Percentiles rank a stretch among this genome's conserved stretches.
phyloP scores from a whole-genome alignment of 176 grass and related monocot species.

The Zizania latifolia region DNA sequence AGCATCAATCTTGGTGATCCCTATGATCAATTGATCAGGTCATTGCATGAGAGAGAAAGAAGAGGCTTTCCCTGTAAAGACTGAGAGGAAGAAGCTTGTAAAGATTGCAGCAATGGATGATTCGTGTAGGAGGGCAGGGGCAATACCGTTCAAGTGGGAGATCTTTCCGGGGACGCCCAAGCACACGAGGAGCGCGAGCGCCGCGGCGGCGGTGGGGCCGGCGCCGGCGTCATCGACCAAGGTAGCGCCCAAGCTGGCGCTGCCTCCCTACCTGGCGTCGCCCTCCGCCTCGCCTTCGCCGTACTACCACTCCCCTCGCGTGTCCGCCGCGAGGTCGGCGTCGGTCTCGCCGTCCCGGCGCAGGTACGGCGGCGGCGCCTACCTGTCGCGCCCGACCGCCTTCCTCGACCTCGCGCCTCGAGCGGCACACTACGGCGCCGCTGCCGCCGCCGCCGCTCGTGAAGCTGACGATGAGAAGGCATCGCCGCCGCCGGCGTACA shows the following conservation, averaged over 20 bases:
- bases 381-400: slow-evolving; percentile 2
- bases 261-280: slow-evolving; percentile 47
- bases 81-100: not conserved
- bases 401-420: slow-evolving; percentile 38
- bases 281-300: slow-evolving; percentile 27
- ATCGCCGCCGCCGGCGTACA: not conserved
- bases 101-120: slow-evolving; percentile 34
- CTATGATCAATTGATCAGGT: not conserved
- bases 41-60: not conserved
- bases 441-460: not conserved
- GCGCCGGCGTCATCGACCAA: not conserved
- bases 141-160: slow-evolving; percentile 90
- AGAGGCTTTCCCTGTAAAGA: no score
- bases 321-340: slow-evolving; percentile 25
- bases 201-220: not conserved
- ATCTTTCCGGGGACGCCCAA: slow-evolving; percentile 67
- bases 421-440: not conserved
- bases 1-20: not conserved
- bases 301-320: slow-evolving; percentile 29
- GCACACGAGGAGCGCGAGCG: slow-evolving; percentile 31
- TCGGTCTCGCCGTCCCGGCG: slow-evolving; percentile 40
- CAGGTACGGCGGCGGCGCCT: no score
- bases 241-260: slow-evolving; percentile 42
- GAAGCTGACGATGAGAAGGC: not conserved
- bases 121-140: slow-evolving; percentile 65